These are phyloP conservation scores for Hemileia vastatrix DNA, from an alignment of 1,284 basidiomycete genomes.

Conservation along the genomic window DNA sequence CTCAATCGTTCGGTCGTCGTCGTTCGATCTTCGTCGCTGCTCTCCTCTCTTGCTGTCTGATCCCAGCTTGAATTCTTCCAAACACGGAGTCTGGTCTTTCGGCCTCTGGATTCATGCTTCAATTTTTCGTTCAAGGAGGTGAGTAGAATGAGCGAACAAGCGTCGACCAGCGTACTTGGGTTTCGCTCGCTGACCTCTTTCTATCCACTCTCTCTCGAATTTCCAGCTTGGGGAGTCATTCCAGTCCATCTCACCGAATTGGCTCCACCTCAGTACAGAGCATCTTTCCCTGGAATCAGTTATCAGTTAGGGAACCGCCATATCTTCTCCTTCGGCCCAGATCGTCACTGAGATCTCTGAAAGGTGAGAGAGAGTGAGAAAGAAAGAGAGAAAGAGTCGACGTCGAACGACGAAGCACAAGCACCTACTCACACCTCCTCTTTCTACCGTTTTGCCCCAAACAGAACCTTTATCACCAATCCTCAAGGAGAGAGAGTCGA, in stretches of 20 bases:
- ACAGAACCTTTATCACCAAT: constrained; percentile 3
- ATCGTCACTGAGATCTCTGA: constrained; percentile 33
- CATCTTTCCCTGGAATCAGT: constrained; percentile 30
- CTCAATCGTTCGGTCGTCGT: constrained; percentile 32
- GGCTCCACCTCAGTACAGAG: constrained; percentile 30
- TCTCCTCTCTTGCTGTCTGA: constrained; percentile 26
- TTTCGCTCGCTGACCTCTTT: too few relatives aligned
- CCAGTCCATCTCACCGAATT: constrained; percentile 31
- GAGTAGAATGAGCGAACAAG: too few relatives aligned
- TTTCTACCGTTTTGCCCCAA: not conserved
- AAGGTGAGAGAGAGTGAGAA: not conserved
- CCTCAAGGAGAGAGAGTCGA: too few relatives aligned
- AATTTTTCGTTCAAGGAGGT: constrained; percentile 29
- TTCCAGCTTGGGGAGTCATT: constrained; percentile 36
- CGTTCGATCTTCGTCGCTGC: constrained; percentile 29
- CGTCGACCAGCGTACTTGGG: too few relatives aligned
- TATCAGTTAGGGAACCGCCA: constrained; percentile 35
- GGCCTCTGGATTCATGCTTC: constrained; percentile 32
- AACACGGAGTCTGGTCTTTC: constrained; percentile 27
- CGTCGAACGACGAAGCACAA: too few relatives aligned
- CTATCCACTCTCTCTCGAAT: too few relatives aligned
- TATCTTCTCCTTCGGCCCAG: constrained; percentile 47
- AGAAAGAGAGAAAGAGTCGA: too few relatives aligned
- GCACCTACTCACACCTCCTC: not conserved
- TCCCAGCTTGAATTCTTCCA: constrained; percentile 36